These are phyloP conservation scores for Coemansia sp. DNA, from an alignment of 192 early-diverging fungal species.

Conservation along the genomic window DNA sequence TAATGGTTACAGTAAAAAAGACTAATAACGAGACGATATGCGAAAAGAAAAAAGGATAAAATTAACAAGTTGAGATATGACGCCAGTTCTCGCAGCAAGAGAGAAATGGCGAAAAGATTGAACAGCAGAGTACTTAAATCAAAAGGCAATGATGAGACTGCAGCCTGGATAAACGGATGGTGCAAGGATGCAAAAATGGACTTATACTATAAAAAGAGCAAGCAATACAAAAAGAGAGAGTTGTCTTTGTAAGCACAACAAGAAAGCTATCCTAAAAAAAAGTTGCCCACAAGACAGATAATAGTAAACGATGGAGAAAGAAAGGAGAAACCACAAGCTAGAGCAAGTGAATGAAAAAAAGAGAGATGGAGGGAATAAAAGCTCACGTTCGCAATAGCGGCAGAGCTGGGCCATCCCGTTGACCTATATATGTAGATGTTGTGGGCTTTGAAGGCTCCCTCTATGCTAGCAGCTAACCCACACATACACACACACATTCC, in stretches of 20 bases:
- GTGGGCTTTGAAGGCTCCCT: constrained; percentile 16
- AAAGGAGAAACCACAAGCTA: constrained; percentile 3
- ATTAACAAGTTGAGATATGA: too few species aligned
- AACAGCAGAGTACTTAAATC: too few species aligned
- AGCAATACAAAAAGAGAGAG: too few species aligned
- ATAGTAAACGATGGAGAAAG: not conserved
- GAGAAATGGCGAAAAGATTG: too few species aligned
- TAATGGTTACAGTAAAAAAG: constrained; percentile 6
- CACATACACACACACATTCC: constrained; percentile 10
- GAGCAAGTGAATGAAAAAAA: constrained; percentile 7
- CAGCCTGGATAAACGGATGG: constrained; percentile 4
- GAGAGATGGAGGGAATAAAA: constrained; percentile 18
- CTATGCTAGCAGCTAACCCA: not conserved
- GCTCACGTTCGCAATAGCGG: constrained; percentile 8
- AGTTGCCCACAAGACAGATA: too few species aligned
- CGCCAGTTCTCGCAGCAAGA: too few species aligned
- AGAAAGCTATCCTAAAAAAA: not conserved
- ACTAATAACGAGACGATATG: not conserved
- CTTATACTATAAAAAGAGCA: not conserved
- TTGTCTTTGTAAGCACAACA: not conserved
- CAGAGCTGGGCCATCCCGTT: not conserved
- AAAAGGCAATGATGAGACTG: too few species aligned
- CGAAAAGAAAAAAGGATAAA: not conserved
- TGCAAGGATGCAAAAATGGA: not conserved
- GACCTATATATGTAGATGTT: constrained; percentile 1